A percentile compares a stretch with the other conserved stretches of the same genome.
phyloP scores from a whole-genome alignment of 805 yeast genomes.

The Cyberlindnera xishuangbannaensis region DNA sequence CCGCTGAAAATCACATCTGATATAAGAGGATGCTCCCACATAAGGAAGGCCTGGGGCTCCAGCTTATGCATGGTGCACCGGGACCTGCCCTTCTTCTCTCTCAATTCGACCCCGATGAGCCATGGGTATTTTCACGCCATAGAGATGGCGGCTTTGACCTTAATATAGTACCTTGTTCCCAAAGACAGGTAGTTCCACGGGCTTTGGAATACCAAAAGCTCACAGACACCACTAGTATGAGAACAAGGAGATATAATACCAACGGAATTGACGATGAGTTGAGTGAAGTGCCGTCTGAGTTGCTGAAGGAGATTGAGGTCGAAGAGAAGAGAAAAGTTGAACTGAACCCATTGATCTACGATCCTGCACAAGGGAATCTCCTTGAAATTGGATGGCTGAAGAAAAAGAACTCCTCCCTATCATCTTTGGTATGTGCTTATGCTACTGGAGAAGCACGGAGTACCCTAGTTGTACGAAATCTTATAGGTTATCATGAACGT shows the following conservation, averaged over 20 bases:
- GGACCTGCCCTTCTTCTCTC: slow-evolving; percentile 28
- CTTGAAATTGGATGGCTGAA: slow-evolving; percentile 6
- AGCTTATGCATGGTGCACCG: slow-evolving; percentile 36
- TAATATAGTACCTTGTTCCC: slow-evolving; percentile 7
- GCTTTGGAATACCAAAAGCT: neutral
- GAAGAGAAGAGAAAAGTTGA: slow-evolving; percentile 1
- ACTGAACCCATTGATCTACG: slow-evolving; percentile 24
- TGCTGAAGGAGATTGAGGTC: slow-evolving; percentile 2
- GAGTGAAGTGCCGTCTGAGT: neutral
- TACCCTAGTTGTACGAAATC: slow-evolving; percentile 2
- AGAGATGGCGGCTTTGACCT: slow-evolving; percentile 20
- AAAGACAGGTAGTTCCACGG: neutral
- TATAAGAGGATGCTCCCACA: slow-evolving; percentile 38
- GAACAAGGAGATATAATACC: neutral
- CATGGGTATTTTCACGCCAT: slow-evolving; percentile 26
- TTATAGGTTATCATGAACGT: too few relatives aligned
- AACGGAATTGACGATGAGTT: neutral
- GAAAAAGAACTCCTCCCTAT: neutral
- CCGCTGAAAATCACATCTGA: too few relatives aligned
- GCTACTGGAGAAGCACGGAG: slow-evolving; percentile 5
- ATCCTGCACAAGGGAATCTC: slow-evolving; percentile 29
- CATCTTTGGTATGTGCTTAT: slow-evolving; percentile 9
- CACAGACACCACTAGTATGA: neutral
- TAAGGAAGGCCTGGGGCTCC: slow-evolving; percentile 36
- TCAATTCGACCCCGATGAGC: slow-evolving; percentile 14